Base-by-base conservation (phyloP, 768 basidiomycete species). In the Boletales sp. region DNA sequence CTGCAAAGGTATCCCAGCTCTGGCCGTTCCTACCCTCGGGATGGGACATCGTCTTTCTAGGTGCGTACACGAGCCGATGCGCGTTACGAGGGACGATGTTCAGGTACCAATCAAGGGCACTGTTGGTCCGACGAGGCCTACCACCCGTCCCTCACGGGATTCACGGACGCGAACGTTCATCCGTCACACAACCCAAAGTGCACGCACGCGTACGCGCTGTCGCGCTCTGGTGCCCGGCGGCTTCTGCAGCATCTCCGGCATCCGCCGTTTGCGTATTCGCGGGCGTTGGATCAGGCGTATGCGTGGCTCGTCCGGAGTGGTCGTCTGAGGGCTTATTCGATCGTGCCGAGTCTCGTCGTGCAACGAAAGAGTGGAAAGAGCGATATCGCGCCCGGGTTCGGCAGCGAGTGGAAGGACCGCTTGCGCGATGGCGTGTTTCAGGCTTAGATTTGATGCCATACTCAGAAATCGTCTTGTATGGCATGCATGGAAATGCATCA, bases 1-100 rank as follows among this genome's bases (percentile, higher is more conserved):
- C 68, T 6, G 47, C 59, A 14, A 75, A 78, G 24, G 60, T 80
- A 39, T 50, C 54, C 46, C 50, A 48, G 19, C 44, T 85, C 35
- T 86, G 83, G 84, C 45, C 53, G 5, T 61, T 63, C 9, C 62
- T 90, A 27, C 87, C 87, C 7, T 37, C 32, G 2, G 72, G 78
- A 14, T 90, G 87, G 87, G 87, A 89, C 55, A 76, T 89, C 19
- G 76, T 90, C 15, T 86, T 85, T 55, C 67, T 90, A 54, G 87
- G 86, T 83, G 55, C 39, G 75, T 34, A 34, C 34, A 27, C 5
- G 24, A 27, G 24, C 24, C 24, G 24, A 27, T 27, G 24, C 24
- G 24, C 24, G 24, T 27, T 27, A 6, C 24, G 24, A 27, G 24
- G 24, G 24, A 27, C 24, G 24, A 27, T 27, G 24, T 27, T 27